phyloP scores from a whole-genome alignment of 23 red algal species.

The Gracilaria gracilis region DNA sequence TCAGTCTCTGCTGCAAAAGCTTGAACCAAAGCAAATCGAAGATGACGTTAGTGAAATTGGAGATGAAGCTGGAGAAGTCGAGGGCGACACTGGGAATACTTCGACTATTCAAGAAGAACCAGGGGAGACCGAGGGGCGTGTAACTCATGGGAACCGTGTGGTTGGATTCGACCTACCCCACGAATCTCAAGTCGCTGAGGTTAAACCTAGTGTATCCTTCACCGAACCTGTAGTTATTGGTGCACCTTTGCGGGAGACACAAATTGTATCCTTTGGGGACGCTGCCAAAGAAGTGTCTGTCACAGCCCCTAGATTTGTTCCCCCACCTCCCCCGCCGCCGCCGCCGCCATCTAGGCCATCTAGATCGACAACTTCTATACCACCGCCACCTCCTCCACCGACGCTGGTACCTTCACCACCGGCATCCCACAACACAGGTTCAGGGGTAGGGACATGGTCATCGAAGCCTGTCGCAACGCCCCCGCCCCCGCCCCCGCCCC shows the following conservation, averaged over 20 bases:
- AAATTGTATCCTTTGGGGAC: conserved; percentile 6
- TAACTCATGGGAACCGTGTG: not conserved
- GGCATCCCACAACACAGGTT: not conserved
- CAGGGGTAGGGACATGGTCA: not conserved
- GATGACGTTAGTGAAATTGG: conserved; percentile 59
- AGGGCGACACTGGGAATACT: not conserved
- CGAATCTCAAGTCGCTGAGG: not conserved
- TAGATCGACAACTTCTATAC: not conserved
- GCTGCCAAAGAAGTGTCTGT: not conserved
- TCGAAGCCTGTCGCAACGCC: not conserved
- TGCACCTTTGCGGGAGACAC: not conserved
- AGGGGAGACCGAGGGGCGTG: not conserved
- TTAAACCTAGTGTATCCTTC: conserved; percentile 5
- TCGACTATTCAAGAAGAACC: not conserved
- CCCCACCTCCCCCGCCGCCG: conserved; percentile 7
- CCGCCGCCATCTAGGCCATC: conserved; percentile 6
- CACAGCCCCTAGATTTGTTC: not conserved
- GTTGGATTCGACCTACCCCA: conserved; percentile 17
- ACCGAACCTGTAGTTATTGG: not conserved
- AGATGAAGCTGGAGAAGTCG: conserved; percentile 31
- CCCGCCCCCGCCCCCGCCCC: conserved; percentile 30
- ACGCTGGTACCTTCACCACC: not conserved
- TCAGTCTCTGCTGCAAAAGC: conserved; percentile 69
- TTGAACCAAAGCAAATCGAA: conserved; percentile 74
- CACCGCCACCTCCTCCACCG: conserved; percentile 54